Conservation (phyloP, 2,329 filamentous ascomycete genomes). For the Shiraia bambusicola region DNA sequence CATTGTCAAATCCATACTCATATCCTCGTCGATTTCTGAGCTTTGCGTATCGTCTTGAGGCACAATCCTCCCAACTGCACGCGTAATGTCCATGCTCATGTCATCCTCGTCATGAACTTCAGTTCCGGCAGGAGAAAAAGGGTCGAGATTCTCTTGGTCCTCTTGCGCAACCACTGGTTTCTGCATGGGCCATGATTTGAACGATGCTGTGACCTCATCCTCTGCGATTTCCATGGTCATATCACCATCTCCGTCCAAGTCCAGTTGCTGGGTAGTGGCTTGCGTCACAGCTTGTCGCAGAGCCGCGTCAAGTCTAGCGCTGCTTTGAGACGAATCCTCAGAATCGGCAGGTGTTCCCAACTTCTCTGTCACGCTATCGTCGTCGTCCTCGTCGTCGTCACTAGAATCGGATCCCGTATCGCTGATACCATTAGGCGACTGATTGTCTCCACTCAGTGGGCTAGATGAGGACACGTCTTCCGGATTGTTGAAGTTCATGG, state of each 20-base stretch:
- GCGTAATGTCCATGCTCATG: conserved; percentile 93
- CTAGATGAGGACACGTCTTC: conserved; percentile 73
- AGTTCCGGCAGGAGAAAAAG: conserved; percentile 50
- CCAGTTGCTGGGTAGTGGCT: conserved; percentile 72
- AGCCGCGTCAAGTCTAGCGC: conserved; percentile 73
- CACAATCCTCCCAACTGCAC: conserved; percentile 77
- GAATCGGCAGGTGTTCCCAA: conserved; percentile 56
- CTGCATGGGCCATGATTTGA: conserved; percentile 67
- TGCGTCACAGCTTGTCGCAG: conserved; percentile 72
- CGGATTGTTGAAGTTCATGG: conserved; percentile 64
- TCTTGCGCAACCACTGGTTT: conserved; percentile 48
- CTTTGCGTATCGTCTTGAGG: conserved; percentile 44
- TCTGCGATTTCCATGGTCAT: conserved; percentile 58
- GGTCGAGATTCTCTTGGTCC: conserved; percentile 55
- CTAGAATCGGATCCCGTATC: conserved; percentile 58
- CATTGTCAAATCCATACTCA: conserved; percentile 59
- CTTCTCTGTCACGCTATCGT: conserved; percentile 68
- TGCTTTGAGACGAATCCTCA: conserved; percentile 63
- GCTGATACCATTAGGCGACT: conserved; percentile 44
- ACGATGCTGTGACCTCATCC: conserved; percentile 73
- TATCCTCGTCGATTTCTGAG: conserved; percentile 49
- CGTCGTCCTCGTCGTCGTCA: conserved; percentile 68
- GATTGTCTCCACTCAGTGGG: conserved; percentile 66
- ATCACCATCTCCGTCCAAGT: conserved; percentile 56
- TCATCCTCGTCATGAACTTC: conserved; percentile 56